These are phyloP conservation scores for Plasmodium chabaudi DNA, from an alignment of 169 alveolate species.

Conservation along the genomic window DNA sequence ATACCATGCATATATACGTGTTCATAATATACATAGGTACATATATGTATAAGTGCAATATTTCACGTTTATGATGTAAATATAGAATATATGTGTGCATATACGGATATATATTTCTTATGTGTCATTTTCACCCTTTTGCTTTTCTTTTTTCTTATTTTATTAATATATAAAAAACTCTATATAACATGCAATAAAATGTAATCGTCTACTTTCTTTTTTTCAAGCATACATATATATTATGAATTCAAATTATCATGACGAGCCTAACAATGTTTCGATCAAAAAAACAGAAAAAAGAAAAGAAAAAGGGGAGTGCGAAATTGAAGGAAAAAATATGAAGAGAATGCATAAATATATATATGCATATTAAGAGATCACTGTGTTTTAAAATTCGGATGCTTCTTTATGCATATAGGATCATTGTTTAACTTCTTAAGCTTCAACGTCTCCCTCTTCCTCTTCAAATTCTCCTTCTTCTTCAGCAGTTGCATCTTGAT, in stretches of 20 bases:
- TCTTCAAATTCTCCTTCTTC: conserved; percentile 90
- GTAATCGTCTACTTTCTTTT: conserved; percentile 13
- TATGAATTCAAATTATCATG: conserved; percentile 38
- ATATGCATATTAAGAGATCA: not conserved
- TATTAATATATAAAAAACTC: conserved; percentile 10
- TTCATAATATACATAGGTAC: conserved; percentile 1
- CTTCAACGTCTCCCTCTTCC: conserved; percentile 76
- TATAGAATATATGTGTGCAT: conserved; percentile 15
- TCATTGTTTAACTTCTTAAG: conserved; percentile 13
- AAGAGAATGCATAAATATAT: conserved; percentile 9
- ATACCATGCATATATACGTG: conserved; percentile 6
- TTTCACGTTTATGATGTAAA: conserved; percentile 5
- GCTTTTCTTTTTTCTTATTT: conserved; percentile 7
- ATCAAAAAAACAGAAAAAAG: conserved; percentile 13
- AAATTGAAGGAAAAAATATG: not conserved
- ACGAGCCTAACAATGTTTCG: conserved; percentile 30
- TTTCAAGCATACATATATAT: not conserved
- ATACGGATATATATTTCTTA: conserved; percentile 11
- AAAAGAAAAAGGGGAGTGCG: not conserved
- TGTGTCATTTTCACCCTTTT: not conserved
- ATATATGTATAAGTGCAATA: not conserved
- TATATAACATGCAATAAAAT: conserved; percentile 11
- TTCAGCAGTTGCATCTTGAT: conserved; percentile 98
- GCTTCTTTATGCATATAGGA: not conserved
- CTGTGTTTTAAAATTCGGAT: conserved; percentile 8